A percentile compares a stretch with the other conserved stretches of the same genome.
phyloP scores from a whole-genome alignment of 192 early-diverging fungal genomes.

The Coemansia asiatica region DNA sequence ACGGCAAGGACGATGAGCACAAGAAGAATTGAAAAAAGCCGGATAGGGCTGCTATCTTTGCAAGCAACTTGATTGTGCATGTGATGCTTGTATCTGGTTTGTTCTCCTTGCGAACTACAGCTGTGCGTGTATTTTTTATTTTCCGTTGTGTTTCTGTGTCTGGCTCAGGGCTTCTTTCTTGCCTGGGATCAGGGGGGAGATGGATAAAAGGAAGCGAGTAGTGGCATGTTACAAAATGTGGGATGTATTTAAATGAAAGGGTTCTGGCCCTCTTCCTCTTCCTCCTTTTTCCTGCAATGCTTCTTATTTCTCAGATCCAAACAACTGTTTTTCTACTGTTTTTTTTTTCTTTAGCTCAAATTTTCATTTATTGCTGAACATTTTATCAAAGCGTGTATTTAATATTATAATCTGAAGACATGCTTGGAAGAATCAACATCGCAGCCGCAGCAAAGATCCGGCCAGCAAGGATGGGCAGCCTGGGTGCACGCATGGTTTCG shows the following conservation, averaged over 20 bases:
- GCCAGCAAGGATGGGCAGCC: background rate
- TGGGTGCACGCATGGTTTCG: constrained; percentile 16
- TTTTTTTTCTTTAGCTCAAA: background rate
- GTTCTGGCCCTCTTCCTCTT: background rate
- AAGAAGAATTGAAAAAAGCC: background rate
- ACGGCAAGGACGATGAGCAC: background rate
- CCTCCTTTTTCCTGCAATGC: background rate
- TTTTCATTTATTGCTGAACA: background rate
- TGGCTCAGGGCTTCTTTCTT: background rate
- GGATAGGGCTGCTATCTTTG: background rate
- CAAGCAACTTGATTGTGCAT: background rate
- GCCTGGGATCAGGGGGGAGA: background rate
- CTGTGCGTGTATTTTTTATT: too few relatives aligned
- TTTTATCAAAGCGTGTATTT: too few relatives aligned
- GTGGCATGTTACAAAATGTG: background rate
- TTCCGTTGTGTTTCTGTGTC: background rate
- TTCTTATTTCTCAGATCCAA: background rate
- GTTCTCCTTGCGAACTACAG: too few relatives aligned
- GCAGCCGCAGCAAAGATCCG: background rate
- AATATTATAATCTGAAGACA: background rate
- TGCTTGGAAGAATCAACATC: constrained; percentile 8
- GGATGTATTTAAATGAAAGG: background rate
- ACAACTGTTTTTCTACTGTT: background rate
- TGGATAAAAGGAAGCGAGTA: too few relatives aligned
- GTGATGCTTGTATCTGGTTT: background rate